Evolutionary conservation across 2,329 filamentous ascomycete genomes (phyloP).

Genomic region (Scleromitrula shiraiana): DNA sequence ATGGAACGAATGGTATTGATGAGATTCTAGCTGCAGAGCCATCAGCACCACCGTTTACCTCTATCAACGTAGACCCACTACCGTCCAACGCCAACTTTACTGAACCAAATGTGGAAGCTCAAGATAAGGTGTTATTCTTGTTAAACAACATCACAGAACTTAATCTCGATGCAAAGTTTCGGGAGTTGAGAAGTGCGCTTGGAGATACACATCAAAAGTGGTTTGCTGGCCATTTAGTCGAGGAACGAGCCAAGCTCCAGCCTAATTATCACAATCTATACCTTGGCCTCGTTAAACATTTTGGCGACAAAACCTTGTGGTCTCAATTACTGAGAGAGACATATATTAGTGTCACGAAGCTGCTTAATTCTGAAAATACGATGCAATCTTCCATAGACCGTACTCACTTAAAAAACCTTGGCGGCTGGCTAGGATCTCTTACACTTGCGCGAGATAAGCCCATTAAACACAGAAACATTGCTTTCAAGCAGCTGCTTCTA

Average conservation of each 20-base stretch:
- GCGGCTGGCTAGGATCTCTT: slow-evolving; percentile 84
- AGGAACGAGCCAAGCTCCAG: slow-evolving; percentile 93
- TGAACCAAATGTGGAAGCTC: slow-evolving; percentile 74
- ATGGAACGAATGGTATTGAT: slow-evolving; percentile 61
- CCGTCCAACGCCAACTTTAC: slow-evolving; percentile 59
- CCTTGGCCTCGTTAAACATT: slow-evolving; percentile 76
- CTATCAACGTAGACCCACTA: slow-evolving; percentile 68
- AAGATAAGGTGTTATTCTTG: slow-evolving; percentile 91
- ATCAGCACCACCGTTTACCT: slow-evolving; percentile 63
- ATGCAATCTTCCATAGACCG: slow-evolving; percentile 79
- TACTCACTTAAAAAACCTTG: slow-evolving; percentile 85
- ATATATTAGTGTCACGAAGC: slow-evolving; percentile 73
- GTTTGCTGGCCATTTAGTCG: slow-evolving; percentile 93
- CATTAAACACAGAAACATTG: slow-evolving; percentile 93
- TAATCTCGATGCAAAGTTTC: slow-evolving; percentile 77
- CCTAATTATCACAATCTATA: slow-evolving; percentile 95
- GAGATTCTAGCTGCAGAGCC: slow-evolving; percentile 52
- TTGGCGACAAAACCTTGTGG: slow-evolving; percentile 74
- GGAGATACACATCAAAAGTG: slow-evolving; percentile 82
- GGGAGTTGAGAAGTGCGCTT: slow-evolving; percentile 70
- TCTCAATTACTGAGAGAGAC: slow-evolving; percentile 88
- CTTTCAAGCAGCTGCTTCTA: slow-evolving; percentile 89
- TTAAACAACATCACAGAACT: slow-evolving; percentile 93
- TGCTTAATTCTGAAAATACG: slow-evolving; percentile 85
- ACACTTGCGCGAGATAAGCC: slow-evolving; percentile 91